phyloP scores from a whole-genome alignment of 495 filamentous ascomycete species.

The Astrothelium macrocarpum region DNA sequence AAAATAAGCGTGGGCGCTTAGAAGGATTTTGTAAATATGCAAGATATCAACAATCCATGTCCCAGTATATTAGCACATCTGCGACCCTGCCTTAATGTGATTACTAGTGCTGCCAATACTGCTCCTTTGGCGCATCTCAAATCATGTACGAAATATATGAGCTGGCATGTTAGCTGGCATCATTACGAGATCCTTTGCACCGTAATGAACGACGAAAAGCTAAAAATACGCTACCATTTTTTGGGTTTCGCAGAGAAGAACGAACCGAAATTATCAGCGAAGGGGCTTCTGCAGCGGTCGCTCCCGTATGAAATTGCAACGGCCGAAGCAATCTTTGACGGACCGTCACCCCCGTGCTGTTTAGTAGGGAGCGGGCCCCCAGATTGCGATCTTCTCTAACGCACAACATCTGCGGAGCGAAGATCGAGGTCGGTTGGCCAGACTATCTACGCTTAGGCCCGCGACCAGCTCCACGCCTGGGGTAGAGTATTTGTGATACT shows the following conservation, averaged over 20 bases:
- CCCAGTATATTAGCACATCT: background rate
- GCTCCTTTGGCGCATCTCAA: background rate
- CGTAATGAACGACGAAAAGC: background rate
- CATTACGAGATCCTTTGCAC: background rate
- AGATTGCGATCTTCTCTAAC: background rate
- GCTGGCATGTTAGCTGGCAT: background rate
- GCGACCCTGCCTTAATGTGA: slow-evolving; percentile 4
- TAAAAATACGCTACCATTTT: background rate
- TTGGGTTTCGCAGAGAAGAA: too few species aligned
- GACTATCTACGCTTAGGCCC: background rate
- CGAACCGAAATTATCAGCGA: too few species aligned
- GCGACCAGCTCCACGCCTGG: background rate
- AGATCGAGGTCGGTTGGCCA: slow-evolving; percentile 3
- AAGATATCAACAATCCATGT: slow-evolving; percentile 3
- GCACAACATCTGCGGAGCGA: slow-evolving; percentile 7
- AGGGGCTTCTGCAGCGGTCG: background rate
- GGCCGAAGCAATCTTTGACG: background rate
- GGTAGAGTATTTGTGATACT: background rate
- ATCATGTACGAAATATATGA: background rate
- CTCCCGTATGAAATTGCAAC: background rate
- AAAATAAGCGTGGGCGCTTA: background rate
- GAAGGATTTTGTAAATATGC: background rate
- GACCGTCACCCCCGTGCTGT: background rate
- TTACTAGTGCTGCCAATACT: slow-evolving; percentile 4
- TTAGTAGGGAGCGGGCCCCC: background rate